Evolutionary conservation across 1,284 basidiomycete genomes (phyloP).

Genomic region (Apiotrichum siamense): DNA sequence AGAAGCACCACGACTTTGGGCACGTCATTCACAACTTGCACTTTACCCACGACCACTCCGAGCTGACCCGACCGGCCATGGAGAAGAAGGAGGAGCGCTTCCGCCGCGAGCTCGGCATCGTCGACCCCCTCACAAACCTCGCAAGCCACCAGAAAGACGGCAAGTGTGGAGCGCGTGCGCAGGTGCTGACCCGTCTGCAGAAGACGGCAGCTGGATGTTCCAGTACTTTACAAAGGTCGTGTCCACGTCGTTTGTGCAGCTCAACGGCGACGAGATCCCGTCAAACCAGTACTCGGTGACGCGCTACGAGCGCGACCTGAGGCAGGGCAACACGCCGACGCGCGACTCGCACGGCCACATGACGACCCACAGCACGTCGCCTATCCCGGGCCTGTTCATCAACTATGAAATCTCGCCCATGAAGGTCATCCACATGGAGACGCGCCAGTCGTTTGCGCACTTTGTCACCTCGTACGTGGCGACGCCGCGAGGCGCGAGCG

Average conservation of each 20-base stretch:
- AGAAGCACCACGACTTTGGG: slow-evolving; percentile 86
- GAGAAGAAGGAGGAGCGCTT: slow-evolving; percentile 49
- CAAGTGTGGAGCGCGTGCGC: too few species aligned
- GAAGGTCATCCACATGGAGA: slow-evolving; percentile 83
- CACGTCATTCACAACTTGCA: slow-evolving; percentile 77
- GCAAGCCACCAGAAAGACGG: slow-evolving; percentile 55
- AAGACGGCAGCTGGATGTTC: slow-evolving; percentile 13
- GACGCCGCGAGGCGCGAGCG: too few species aligned
- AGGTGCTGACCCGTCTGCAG: neutral
- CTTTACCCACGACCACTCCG: slow-evolving; percentile 64
- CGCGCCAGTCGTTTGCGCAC: slow-evolving; percentile 88
- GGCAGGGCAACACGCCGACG: slow-evolving; percentile 50
- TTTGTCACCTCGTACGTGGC: slow-evolving; percentile 86
- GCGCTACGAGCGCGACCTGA: slow-evolving; percentile 86
- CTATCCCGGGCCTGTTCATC: slow-evolving; percentile 82
- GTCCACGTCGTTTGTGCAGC: slow-evolving; percentile 77
- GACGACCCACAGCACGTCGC: slow-evolving; percentile 71
- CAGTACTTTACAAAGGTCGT: slow-evolving; percentile 71
- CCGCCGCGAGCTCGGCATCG: slow-evolving; percentile 60
- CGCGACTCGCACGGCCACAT: slow-evolving; percentile 61
- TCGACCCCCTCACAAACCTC: slow-evolving; percentile 74
- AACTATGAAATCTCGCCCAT: slow-evolving; percentile 99
- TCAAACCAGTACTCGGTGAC: slow-evolving; percentile 83
- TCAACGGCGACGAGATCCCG: slow-evolving; percentile 59
- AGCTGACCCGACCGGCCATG: slow-evolving; percentile 63